Base-by-base conservation (phyloP, 108 stramenopile genomes). In the Schizochytrium sp. region DNA sequence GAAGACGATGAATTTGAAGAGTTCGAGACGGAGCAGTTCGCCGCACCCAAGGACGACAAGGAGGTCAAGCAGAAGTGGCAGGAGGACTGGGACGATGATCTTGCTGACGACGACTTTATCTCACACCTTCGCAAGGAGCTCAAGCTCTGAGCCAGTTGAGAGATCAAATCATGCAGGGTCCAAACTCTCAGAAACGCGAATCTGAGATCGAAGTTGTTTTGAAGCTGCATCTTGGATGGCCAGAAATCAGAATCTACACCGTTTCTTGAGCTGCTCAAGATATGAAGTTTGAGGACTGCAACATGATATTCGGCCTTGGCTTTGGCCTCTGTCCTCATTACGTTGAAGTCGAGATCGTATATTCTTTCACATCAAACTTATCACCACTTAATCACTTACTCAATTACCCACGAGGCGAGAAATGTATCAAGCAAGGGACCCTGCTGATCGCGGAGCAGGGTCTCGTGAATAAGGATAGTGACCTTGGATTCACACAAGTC, bases 11-110 rank as follows among this genome's bases (percentile, higher is more conserved):
- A 87, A 41, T 56, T 87, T 56, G 55, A 57, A 57, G 87, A 87
- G 87, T 87, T 87, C n/a, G 87, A 87, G 0, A 57, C 40, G 17
- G 87, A 87, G 10, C n/a, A 87, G n/a, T 56, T 4, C 7, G 50
- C 87, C n/a, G 44, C 72, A 4, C 2, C 87, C 5, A 56, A 87
- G 55, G 87, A 87, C 38, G 87, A 56, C 87, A 56, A 56, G 55
- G 57, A 57, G 13, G 87, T 28, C 56, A 56, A 87, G 87, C 64
- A 69, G 44, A 28, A 38, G 87, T 87, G 87, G 87, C n/a, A 87
- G 87, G 57, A 87, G n/a, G 55, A 87, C 87, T 87, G 87, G 87
- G 87, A 87, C 38, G 87, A 87, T 57, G 87, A 87, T 7, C 38
- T 56, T 4, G 38, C 56, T 57, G 87, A 87, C 1, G 87, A 87